Conservation (phyloP, 495 filamentous ascomycete genomes). For the Cercophora sp. region DNA sequence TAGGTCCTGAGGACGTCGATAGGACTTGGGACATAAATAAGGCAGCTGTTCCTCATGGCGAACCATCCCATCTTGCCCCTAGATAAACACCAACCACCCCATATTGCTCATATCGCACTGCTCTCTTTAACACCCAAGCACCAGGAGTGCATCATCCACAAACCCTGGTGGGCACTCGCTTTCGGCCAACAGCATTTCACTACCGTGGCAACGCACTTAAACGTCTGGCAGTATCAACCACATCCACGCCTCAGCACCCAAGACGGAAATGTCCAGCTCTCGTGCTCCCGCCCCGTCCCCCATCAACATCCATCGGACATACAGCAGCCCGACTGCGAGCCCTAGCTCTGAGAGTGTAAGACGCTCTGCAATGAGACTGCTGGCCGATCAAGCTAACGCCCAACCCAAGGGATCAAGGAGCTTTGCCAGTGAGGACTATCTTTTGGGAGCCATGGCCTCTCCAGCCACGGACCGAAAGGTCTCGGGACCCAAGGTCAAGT, state of each 20-base stretch:
- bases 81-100: no score
- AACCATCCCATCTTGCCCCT: neutral
- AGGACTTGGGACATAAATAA: neutral
- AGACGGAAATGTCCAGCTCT: constrained; percentile 11
- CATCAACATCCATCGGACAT: constrained; percentile 8
- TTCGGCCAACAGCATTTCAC: no score
- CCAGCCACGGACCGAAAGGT: constrained; percentile 13
- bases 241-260: no score
- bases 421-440: constrained; percentile 15
- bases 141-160: constrained; percentile 9
- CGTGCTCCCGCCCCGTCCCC: constrained; percentile 11
- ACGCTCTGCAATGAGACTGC: no score
- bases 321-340: neutral
- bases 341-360: constrained; percentile 5
- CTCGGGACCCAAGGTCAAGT: constrained; percentile 3
- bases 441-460: neutral
- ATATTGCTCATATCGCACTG: neutral
- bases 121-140: constrained; percentile 4
- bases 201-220: no score
- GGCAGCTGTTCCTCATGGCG: neutral
- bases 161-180: constrained; percentile 14
- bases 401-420: constrained; percentile 5
- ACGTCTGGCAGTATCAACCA: no score
- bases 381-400: no score
- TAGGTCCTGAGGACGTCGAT: neutral